phyloP scores from a whole-genome alignment of 192 early-diverging fungal genomes.

The Spizellomyces sp. region DNA sequence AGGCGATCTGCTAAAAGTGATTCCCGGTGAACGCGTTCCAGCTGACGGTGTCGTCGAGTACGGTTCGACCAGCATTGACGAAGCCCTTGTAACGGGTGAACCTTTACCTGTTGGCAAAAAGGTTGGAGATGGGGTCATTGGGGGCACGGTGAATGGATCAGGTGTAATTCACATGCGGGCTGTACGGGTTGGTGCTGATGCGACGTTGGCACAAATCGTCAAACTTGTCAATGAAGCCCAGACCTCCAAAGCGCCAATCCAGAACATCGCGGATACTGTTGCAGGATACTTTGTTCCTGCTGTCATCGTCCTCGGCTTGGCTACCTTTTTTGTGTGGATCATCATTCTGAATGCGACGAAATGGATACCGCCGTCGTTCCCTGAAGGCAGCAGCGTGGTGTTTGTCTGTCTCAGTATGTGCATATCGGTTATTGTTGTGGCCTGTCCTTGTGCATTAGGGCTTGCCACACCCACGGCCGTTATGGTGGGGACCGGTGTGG shows the following conservation, averaged over 20 bases:
- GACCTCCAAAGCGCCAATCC: slow-evolving; percentile 93
- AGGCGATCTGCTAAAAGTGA: slow-evolving; percentile 82
- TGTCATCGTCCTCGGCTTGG: slow-evolving; percentile 71
- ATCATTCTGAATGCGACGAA: slow-evolving; percentile 39
- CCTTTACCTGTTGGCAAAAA: slow-evolving; percentile 75
- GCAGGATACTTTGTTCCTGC: slow-evolving; percentile 91
- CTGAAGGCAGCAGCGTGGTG: slow-evolving; percentile 38
- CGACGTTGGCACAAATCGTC: slow-evolving; percentile 89
- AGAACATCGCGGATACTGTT: slow-evolving; percentile 86
- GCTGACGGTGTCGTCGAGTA: slow-evolving; percentile 79
- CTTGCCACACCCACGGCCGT: slow-evolving; percentile 96
- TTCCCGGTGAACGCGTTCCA: slow-evolving; percentile 93
- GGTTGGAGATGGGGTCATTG: slow-evolving; percentile 70
- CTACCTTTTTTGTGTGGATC: slow-evolving; percentile 81
- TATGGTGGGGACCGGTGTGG: slow-evolving; percentile 98
- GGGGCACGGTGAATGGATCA: slow-evolving; percentile 92
- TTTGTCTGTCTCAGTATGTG: slow-evolving; percentile 84
- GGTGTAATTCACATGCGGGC: slow-evolving; percentile 86
- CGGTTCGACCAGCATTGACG: slow-evolving; percentile 78
- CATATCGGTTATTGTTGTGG: slow-evolving; percentile 94
- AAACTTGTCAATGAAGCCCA: slow-evolving; percentile 92
- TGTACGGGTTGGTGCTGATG: slow-evolving; percentile 85
- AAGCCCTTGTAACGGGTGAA: slow-evolving; percentile 97
- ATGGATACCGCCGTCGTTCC: slow-evolving; percentile 35
- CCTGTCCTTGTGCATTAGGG: slow-evolving; percentile 96